Evolutionary conservation across 2,329 filamentous ascomycete genomes (phyloP).

Genomic region (Aspergillus flavus): DNA sequence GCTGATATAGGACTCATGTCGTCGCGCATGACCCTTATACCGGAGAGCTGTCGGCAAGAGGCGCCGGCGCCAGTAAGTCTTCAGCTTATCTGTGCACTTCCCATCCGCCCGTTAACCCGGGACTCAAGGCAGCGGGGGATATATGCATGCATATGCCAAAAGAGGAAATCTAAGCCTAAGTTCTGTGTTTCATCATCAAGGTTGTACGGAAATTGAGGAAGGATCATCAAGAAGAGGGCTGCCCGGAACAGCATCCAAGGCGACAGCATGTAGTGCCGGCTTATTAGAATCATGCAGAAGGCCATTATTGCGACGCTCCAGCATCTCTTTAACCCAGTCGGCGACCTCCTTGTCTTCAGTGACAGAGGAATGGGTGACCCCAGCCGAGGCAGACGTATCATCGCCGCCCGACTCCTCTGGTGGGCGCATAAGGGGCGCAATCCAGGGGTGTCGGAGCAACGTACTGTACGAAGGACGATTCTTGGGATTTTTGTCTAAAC

Average conservation of each 20-base stretch:
- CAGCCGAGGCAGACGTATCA: conserved; percentile 38
- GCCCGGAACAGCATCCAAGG: conserved; percentile 69
- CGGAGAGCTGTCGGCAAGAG: neutral
- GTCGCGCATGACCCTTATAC: neutral
- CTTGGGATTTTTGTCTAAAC: conserved; percentile 89
- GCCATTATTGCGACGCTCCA: conserved; percentile 68
- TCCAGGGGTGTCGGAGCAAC: conserved; percentile 87
- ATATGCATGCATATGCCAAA: neutral
- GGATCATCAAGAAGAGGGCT: conserved; percentile 39
- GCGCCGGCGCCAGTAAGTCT: conserved; percentile 13
- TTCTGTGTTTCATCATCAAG: neutral
- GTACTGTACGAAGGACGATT: conserved; percentile 92
- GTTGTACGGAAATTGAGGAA: conserved; percentile 10
- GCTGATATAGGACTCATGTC: neutral
- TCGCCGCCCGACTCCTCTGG: conserved; percentile 65
- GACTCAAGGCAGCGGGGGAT: neutral
- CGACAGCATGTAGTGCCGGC: conserved; percentile 85
- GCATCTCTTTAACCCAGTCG: conserved; percentile 74
- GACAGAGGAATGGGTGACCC: conserved; percentile 38
- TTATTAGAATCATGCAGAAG: conserved; percentile 59
- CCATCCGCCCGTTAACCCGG: neutral
- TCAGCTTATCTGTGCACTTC: conserved; percentile 6
- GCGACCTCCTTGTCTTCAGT: conserved; percentile 81
- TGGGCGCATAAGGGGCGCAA: conserved; percentile 73
- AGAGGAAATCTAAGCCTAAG: neutral